These are phyloP conservation scores for Chlorociboria aeruginascens DNA, from an alignment of 495 filamentous ascomycete species.

Conservation along the genomic window DNA sequence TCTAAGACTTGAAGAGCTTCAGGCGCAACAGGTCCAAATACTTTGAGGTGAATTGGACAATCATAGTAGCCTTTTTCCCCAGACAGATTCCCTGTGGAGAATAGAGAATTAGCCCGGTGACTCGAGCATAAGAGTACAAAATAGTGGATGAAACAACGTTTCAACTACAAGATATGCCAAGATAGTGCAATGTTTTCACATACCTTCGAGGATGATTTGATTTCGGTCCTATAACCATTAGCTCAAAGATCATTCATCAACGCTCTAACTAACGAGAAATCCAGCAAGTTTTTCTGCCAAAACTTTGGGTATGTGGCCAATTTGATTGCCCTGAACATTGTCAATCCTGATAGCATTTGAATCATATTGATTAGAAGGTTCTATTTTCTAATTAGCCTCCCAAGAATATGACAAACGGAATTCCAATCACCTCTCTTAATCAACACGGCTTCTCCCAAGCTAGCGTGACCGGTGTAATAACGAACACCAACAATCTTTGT, in stretches of 20 bases:
- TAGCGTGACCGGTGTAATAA: conserved; percentile 66
- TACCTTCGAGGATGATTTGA: conserved; percentile 38
- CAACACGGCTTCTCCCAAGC: conserved; percentile 58
- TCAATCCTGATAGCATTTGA: conserved; percentile 67
- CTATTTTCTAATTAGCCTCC: too few relatives aligned
- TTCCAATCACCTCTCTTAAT: conserved; percentile 60
- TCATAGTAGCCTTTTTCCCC: conserved; percentile 53
- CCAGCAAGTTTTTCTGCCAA: conserved; percentile 59
- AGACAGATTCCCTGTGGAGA: conserved; percentile 37
- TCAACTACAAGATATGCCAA: too few relatives aligned
- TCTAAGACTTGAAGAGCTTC: conserved; percentile 38
- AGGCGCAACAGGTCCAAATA: conserved; percentile 55
- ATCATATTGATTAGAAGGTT: conserved; percentile 37
- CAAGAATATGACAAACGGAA: not conserved
- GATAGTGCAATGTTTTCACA: too few relatives aligned
- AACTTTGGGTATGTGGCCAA: conserved; percentile 63
- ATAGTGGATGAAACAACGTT: too few relatives aligned
- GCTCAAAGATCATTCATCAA: not conserved
- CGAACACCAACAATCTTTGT: conserved; percentile 71
- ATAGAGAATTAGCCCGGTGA: too few relatives aligned
- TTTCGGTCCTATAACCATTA: conserved; percentile 18
- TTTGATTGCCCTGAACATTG: conserved; percentile 67
- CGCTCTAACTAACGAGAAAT: conserved; percentile 44
- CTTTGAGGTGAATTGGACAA: conserved; percentile 52
- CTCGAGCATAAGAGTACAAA: too few relatives aligned